Evolutionary conservation across 2,329 filamentous ascomycete genomes (phyloP).

Genomic region (Colletotrichum viniferum): DNA sequence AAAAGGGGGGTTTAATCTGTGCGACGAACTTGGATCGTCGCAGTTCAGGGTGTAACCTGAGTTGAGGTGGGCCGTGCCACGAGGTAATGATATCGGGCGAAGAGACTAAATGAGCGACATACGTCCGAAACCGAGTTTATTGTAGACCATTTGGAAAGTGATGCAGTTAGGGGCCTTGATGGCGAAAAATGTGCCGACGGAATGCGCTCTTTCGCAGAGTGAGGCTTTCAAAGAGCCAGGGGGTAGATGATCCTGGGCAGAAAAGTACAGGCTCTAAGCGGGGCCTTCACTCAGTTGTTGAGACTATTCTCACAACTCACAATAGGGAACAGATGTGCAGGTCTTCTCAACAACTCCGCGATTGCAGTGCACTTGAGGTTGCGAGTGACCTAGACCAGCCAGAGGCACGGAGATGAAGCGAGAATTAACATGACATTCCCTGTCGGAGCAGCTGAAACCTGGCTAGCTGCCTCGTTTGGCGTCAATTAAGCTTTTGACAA

Average conservation of each 20-base stretch:
- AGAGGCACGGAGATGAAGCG: neutral
- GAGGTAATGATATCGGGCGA: neutral
- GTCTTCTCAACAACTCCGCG: neutral
- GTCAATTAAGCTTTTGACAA: neutral
- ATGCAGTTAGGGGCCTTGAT: neutral
- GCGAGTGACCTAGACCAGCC: accelerated
- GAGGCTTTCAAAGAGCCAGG: neutral
- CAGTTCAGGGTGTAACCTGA: neutral
- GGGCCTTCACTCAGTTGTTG: neutral
- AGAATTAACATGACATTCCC: neutral
- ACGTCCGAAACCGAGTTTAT: neutral
- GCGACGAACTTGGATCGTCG: neutral
- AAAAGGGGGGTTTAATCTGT: neutral
- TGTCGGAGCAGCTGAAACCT: neutral
- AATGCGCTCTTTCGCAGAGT: neutral
- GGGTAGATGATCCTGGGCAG: neutral
- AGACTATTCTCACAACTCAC: neutral
- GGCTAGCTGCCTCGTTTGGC: neutral
- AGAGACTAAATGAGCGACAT: neutral
- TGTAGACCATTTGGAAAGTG: neutral
- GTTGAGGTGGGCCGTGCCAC: neutral
- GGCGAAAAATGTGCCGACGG: neutral
- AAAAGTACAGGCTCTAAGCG: neutral
- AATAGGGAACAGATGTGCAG: neutral
- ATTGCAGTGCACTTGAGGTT: neutral